Conservation (phyloP, 2,329 filamentous ascomycete species). For the Paramyrothecium sp. region DNA sequence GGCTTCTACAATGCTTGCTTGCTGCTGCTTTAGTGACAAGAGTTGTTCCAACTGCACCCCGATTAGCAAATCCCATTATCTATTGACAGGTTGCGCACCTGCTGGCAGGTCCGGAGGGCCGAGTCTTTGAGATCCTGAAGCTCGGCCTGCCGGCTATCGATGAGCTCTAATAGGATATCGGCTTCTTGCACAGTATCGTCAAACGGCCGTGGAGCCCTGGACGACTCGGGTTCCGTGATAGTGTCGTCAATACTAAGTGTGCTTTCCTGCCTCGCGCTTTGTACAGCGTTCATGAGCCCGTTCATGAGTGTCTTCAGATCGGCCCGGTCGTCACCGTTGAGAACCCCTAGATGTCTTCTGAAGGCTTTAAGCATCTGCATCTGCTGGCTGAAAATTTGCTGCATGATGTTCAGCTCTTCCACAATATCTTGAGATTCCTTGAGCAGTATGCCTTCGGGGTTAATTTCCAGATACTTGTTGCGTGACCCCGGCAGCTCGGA, state of each 20-base stretch:
- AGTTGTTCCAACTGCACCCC: not conserved
- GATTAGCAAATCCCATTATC: not conserved
- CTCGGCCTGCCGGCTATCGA: not conserved
- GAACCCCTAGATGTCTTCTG: conserved; percentile 13
- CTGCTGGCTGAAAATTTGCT: conserved; percentile 35
- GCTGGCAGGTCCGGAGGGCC: not conserved
- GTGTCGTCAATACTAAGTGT: no score
- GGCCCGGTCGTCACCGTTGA: not conserved
- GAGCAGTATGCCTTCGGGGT: conserved; percentile 38
- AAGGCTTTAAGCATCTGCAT: conserved; percentile 25
- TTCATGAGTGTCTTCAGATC: not conserved
- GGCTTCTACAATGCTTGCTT: conserved; percentile 42
- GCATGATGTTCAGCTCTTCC: conserved; percentile 47
- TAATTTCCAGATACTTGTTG: conserved; percentile 34
- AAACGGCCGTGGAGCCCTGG: not conserved
- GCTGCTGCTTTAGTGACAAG: conserved; percentile 39
- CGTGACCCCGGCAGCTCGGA: not conserved
- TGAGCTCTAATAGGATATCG: not conserved
- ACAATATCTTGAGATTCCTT: conserved; percentile 44
- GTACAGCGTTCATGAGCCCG: no score
- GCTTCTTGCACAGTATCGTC: not conserved
- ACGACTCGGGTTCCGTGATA: no score
- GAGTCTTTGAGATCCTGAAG: conserved; percentile 1
- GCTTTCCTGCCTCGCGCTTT: no score
- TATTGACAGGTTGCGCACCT: not conserved